Base-by-base conservation (phyloP, 768 basidiomycete genomes). In the Trametes cingulata region DNA sequence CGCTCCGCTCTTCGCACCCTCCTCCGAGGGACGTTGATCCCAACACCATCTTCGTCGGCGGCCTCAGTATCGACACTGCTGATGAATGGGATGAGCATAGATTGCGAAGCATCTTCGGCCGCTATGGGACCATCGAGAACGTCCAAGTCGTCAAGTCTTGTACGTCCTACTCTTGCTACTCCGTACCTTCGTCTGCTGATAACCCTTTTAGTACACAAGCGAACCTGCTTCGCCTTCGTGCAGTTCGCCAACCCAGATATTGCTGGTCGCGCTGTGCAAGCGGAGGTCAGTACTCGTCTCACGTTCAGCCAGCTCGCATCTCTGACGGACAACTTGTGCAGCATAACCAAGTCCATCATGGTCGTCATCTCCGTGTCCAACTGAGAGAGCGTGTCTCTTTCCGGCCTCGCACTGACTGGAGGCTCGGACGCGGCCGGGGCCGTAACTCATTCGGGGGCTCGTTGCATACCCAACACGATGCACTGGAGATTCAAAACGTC, bases 151-250 rank as follows among this genome's bases (percentile, higher is more conserved):
- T 90, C 49, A 79, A 79, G 40, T 90, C 88, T 54, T 64, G 90
- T 90, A 66, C 67, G 83, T 69, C 17, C 45, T 57, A 25, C 20
- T 13, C 13, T 52, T 6, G 24, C 53, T n/a, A 29, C 39, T 59
- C n/a, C 39, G 29, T 33, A 5, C 29, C 10, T 15, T 46, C 20
- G 39, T 49, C 15, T 43, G 15, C 33, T 52, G n/a, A 35, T 5
- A n/a, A 14, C 39, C 37, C 59, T 1, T 45, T 42, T 57, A 91
- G 89, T 75, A 35, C 84, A 82, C 63, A 83, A 83, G 45, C 80
- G 78, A 63, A 79, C 85, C n/a, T 89, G 84, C 2, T 93, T 91
- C 68, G 91, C 91, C 1, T 91, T 93, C 67, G 82, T 93, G 58
- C 87, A 81, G 69, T 93, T 86, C 69, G 77, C 82, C 60, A 82